These are phyloP conservation scores for Durotheca rogersii DNA, from an alignment of 495 filamentous ascomycete genomes.

Conservation along the genomic window DNA sequence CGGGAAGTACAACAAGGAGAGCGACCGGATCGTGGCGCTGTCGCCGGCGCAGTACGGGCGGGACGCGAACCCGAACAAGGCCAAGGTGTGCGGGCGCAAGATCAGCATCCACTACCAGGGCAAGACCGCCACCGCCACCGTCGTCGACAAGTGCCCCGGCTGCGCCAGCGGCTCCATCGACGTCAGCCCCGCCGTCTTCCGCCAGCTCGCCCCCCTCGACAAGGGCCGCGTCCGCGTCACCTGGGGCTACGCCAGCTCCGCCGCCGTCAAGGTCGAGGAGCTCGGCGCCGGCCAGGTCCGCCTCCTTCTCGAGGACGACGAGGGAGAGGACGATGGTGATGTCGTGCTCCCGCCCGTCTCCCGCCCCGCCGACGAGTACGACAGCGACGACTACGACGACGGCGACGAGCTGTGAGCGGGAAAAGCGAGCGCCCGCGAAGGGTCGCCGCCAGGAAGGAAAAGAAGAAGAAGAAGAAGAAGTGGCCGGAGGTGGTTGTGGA, in stretches of 20 bases:
- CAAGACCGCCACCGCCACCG: constrained; percentile 55
- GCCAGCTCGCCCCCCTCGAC: constrained; percentile 38
- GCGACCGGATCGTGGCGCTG: constrained; percentile 46
- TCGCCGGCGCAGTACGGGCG: constrained; percentile 43
- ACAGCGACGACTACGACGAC: background rate
- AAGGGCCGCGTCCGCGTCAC: constrained; percentile 40
- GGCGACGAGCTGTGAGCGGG: background rate
- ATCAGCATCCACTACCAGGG: constrained; percentile 60
- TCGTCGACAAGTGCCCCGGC: constrained; percentile 75
- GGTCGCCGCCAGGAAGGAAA: no score
- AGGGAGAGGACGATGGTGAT: background rate
- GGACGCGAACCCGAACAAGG: constrained; percentile 52
- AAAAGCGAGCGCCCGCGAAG: no score
- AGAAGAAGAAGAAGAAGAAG: no score
- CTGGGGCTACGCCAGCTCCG: constrained; percentile 32
- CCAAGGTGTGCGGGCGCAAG: constrained; percentile 60
- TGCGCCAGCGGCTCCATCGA: constrained; percentile 53
- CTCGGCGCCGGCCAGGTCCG: background rate
- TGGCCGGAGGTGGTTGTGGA: background rate
- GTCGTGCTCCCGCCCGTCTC: no score
- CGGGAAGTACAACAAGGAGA: constrained; percentile 42
- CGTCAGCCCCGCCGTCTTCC: constrained; percentile 49
- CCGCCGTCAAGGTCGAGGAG: constrained; percentile 6
- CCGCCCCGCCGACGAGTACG: no score
- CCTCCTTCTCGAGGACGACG: background rate